These are phyloP conservation scores for Ambrosia hybrid DNA, from an alignment of 140 eudicot species.

Conservation along the genomic window DNA sequence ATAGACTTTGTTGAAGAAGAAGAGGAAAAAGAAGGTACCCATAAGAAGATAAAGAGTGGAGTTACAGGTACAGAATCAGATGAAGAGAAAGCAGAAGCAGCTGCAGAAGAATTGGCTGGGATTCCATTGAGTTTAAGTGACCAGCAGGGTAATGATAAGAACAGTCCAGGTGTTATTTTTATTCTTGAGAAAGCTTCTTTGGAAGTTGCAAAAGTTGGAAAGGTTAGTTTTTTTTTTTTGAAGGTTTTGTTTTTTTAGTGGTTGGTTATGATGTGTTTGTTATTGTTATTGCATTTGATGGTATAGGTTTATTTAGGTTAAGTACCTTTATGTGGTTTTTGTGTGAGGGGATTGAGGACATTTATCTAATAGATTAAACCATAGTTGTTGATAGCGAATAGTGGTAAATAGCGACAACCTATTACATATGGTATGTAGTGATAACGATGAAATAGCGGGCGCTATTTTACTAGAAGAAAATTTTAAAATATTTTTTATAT, in stretches of 20 bases:
- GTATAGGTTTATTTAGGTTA: too few species aligned
- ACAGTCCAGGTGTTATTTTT: slow-evolving; percentile 64
- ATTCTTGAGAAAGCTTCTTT: slow-evolving; percentile 83
- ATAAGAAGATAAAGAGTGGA: slow-evolving; percentile 40
- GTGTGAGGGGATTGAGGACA: too few species aligned
- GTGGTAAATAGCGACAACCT: too few species aligned
- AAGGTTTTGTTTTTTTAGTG: not conserved
- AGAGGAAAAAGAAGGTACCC: slow-evolving; percentile 11
- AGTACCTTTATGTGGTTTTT: too few species aligned
- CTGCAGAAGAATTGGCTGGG: slow-evolving; percentile 57
- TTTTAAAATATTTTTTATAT: too few species aligned
- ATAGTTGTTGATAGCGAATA: too few species aligned
- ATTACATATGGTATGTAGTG: too few species aligned
- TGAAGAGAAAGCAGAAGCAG: slow-evolving; percentile 48
- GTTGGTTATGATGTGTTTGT: not conserved
- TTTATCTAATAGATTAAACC: too few species aligned
- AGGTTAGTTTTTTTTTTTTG: slow-evolving; percentile 44
- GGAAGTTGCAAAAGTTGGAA: slow-evolving; percentile 96
- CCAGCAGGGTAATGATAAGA: slow-evolving; percentile 33
- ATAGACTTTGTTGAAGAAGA: slow-evolving; percentile 42
- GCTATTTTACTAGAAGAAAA: too few species aligned
- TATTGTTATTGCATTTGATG: too few species aligned
- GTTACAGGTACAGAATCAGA: slow-evolving; percentile 33
- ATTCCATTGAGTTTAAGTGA: slow-evolving; percentile 56
- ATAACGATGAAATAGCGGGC: too few species aligned